Evolutionary conservation across 495 filamentous ascomycete species (phyloP).

Genomic region (Sporormia fimetaria): DNA sequence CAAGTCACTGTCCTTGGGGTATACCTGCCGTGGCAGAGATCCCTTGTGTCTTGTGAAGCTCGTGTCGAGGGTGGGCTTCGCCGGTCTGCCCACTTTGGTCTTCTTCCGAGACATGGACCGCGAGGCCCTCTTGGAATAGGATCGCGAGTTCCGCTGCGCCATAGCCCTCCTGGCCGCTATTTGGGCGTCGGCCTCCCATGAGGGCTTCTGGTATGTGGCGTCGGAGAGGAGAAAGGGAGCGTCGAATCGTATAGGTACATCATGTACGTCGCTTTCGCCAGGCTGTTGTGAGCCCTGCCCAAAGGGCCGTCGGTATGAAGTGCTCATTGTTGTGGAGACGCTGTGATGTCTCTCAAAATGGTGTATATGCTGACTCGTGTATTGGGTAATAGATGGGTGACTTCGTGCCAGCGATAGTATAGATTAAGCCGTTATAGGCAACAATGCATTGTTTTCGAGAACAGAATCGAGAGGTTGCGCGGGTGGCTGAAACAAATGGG

Average conservation of each 20-base stretch:
- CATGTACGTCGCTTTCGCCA: no score
- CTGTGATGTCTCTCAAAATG: no score
- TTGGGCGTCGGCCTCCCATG: conserved; percentile 13
- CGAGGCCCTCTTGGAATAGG: conserved; percentile 6
- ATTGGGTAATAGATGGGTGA: neutral
- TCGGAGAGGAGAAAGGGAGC: conserved; percentile 7
- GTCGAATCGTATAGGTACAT: conserved; percentile 10
- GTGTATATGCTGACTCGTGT: no score
- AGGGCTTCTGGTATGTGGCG: conserved; percentile 1
- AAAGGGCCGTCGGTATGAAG: no score
- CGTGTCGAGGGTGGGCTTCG: conserved; percentile 28
- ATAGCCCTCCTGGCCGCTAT: conserved; percentile 24
- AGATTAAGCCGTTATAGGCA: neutral
- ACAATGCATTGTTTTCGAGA: conserved; percentile 22
- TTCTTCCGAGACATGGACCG: conserved; percentile 20
- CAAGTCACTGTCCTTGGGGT: conserved; percentile 21
- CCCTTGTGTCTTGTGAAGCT: conserved; percentile 25
- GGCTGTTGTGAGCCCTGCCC: no score
- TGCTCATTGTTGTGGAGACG: no score
- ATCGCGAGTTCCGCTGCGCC: conserved; percentile 20
- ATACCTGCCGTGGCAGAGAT: conserved; percentile 25
- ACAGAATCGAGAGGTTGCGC: conserved; percentile 1
- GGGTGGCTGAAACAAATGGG: conserved; percentile 20
- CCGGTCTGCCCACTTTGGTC: conserved; percentile 6
- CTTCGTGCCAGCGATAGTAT: neutral